Evolutionary conservation across 2,329 filamentous ascomycete genomes (phyloP), one percentile per base, ranked within the genome.

Genomic region (Ilyonectria mors-panacis): DNA sequence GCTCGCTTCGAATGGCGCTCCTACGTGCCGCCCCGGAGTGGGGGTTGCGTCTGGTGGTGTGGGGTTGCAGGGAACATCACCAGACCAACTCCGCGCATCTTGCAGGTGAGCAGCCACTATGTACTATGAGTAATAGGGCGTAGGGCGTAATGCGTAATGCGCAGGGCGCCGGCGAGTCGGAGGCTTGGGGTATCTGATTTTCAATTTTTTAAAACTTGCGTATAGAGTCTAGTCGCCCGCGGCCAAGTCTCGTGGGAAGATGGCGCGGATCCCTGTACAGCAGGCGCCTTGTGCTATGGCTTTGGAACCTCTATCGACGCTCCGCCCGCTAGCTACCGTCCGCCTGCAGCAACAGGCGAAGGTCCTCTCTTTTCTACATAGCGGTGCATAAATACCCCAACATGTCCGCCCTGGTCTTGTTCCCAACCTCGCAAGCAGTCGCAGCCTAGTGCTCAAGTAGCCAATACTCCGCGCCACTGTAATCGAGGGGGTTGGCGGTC

Each of bases 111-210:
- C 26, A n/a, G 19, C 15, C 47, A 26, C 23, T 26, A 26, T 26
- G 26, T 26, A 26, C 26, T 5, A 26, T 65, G 37, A 57, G 55
- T 30, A 47, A 28, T 60, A 48, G 54, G 57, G 60, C 65, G 64
- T 63, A 70, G 61, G 67, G 67, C 60, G 66, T 37, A 44, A 37
- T 44, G 60, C 56, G 39, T n/a, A 42, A 37, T 44, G 60, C 56
- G 39, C 8, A 42, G n/a, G n/a, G n/a, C 15, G 37, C n/a, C 13
- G 39, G 7, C 15, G n/a, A 42, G 17, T 5, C 17, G 15, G 15
- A 17, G n/a, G 15, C 51, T 44, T 59, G 72, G 73, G 65, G 70
- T 76, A 76, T 75, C 73, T 71, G 70, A 47, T 74, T 68, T 66
- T 69, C 60, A 67, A 69, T 68, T 63, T 70, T 61, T 60, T 48